Evolutionary conservation across 352 stramenopile genomes (phyloP), one percentile per base, ranked within the genome.

Genomic region (Bremia lactucae): DNA sequence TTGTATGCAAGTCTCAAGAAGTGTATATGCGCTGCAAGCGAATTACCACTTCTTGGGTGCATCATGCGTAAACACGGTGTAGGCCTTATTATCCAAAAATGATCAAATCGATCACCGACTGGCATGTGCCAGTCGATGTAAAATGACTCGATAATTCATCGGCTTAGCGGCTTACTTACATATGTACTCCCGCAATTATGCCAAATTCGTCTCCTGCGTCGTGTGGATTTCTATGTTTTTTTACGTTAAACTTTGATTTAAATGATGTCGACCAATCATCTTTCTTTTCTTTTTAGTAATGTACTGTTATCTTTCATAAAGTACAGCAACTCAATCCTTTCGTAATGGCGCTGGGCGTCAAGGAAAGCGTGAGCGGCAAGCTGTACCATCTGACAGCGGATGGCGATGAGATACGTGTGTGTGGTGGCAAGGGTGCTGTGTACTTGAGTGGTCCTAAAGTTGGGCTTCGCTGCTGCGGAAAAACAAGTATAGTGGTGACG

Each of bases 361-460:
- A 78, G 62, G 76, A 88, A 44, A 83, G 69, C 50, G 71, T 88
- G 51, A 86, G 69, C 55, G 76, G 76, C 26, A 69, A 70, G 55
- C 43, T 59, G 28, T 66, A 71, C 42, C 35, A 40, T 15, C 59
- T 88, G 2, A 35, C 35, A 13, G 48, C 51, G n/a, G 68, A 77
- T 16, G 75, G 72, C 18, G 36, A 55, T 6, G 76, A 88, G 42
- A 42, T 66, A 46, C 55, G 55, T 42, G 71, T 88, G 37, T 86
- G 76, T 37, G 76, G 72, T 26, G 68, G 69, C 44, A 85, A 83
- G 36, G 76, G 68, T 25, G 52, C 62, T 33, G 65, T 88, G 16
- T 86, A 86, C 44, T 59, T 78, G 29, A 88, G 72, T 34, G 72
- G 74, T 14, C 46, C 49, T 13, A 74, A 83, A 36, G 65, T 91